These are phyloP conservation scores for Laburnicola sp. DNA, from an alignment of 2,329 filamentous ascomycete genomes.

Conservation along the genomic window DNA sequence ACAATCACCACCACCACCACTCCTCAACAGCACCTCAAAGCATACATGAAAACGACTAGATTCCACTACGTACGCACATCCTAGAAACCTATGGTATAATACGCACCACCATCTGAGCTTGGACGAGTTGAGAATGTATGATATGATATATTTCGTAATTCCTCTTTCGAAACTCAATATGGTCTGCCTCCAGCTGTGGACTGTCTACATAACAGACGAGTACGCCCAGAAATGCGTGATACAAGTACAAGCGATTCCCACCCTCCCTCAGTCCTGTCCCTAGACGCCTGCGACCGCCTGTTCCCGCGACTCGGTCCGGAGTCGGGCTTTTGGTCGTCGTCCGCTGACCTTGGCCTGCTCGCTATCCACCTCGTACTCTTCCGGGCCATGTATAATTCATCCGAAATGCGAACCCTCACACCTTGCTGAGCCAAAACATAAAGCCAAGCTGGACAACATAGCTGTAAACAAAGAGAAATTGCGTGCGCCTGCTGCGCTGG, in stretches of 20 bases:
- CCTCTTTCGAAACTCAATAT: not conserved
- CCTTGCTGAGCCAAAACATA: constrained; percentile 75
- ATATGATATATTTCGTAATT: not conserved
- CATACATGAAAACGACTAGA: too few relatives aligned
- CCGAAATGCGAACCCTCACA: constrained; percentile 15
- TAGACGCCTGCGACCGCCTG: not conserved
- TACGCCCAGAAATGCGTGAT: not conserved
- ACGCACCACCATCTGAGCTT: too few relatives aligned
- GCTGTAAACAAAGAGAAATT: constrained; percentile 60
- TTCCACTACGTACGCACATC: too few relatives aligned
- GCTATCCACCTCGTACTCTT: not conserved
- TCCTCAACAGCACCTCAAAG: too few relatives aligned
- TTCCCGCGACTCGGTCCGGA: not conserved
- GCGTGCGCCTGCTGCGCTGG: constrained; percentile 54
- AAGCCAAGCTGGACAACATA: constrained; percentile 93
- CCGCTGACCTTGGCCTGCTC: not conserved
- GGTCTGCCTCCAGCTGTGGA: not conserved
- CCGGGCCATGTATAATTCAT: not conserved
- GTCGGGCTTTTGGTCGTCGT: not conserved
- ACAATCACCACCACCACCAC: too few relatives aligned
- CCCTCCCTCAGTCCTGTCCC: not conserved
- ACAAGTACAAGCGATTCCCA: not conserved
- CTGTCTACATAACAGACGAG: not conserved
- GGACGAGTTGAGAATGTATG: too few relatives aligned
- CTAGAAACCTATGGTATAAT: too few relatives aligned